Evolutionary conservation across 257 asterid genomes (phyloP).

Genomic region (Petunia secreta): DNA sequence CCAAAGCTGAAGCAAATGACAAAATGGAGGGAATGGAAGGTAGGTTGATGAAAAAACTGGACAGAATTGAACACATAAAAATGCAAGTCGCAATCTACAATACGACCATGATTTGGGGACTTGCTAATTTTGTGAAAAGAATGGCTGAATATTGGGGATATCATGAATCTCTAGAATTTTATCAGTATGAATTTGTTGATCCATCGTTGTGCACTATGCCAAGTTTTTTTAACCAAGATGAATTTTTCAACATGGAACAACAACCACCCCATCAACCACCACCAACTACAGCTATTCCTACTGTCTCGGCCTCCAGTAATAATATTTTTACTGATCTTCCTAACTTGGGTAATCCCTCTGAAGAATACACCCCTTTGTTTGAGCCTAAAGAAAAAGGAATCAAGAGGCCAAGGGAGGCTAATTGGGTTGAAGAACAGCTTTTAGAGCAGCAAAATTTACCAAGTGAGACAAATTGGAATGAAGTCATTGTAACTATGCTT

Average conservation of each 20-base stretch:
- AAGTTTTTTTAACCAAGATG: neutral
- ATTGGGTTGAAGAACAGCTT: too few species aligned
- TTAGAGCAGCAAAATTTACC: neutral
- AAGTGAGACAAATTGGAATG: neutral
- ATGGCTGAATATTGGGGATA: neutral
- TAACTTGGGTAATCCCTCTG: neutral
- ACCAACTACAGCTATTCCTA: neutral
- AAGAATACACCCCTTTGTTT: neutral
- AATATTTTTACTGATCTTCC: neutral
- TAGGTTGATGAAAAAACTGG: neutral
- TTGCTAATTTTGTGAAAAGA: neutral
- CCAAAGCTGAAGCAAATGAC: neutral
- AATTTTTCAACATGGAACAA: slow-evolving; percentile 5
- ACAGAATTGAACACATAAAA: neutral
- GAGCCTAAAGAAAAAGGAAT: neutral
- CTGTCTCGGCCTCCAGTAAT: neutral
- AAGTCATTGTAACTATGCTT: neutral
- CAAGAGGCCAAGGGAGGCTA: neutral
- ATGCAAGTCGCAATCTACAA: too few species aligned
- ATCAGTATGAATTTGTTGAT: neutral
- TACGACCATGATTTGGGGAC: neutral
- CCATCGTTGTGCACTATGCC: neutral
- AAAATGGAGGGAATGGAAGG: neutral
- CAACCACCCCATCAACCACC: neutral
- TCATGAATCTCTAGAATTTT: neutral